Evolutionary conservation across 495 filamentous ascomycete species (phyloP).

Genomic region (Neurospora sp.): DNA sequence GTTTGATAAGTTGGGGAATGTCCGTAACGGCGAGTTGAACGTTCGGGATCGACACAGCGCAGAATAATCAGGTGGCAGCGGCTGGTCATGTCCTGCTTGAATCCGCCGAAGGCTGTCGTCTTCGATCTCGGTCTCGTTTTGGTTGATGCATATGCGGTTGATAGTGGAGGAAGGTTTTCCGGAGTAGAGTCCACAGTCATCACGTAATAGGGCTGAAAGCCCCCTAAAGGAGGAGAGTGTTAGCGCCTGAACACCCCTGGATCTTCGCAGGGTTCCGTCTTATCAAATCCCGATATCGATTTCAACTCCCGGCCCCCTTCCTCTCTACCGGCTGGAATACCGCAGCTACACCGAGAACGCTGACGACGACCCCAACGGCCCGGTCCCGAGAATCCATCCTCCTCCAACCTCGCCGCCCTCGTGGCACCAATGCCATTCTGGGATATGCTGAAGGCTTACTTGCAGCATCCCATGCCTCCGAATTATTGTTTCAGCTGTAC

Average conservation of each 20-base stretch:
- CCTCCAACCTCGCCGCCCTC: background rate
- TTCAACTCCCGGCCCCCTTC: background rate
- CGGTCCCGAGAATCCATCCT: background rate
- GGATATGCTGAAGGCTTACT: background rate
- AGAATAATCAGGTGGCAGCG: background rate
- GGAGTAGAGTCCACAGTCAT: background rate
- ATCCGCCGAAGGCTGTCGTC: background rate
- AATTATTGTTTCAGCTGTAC: background rate
- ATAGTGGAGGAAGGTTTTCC: background rate
- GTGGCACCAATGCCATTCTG: background rate
- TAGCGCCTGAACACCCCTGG: background rate
- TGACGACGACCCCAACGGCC: background rate
- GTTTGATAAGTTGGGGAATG: conserved; percentile 15
- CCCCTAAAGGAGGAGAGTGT: background rate
- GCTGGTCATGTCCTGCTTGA: background rate
- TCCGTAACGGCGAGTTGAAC: conserved; percentile 7
- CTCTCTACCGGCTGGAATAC: background rate
- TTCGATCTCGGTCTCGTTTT: background rate
- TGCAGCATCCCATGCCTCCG: background rate
- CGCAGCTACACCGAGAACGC: background rate
- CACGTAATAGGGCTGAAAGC: background rate
- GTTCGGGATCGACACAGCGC: background rate
- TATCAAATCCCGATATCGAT: background rate
- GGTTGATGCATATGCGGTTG: background rate
- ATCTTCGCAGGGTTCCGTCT: background rate